Evolutionary conservation across 768 basidiomycete species (phyloP).

Genomic region (Termitomyces sp.): DNA sequence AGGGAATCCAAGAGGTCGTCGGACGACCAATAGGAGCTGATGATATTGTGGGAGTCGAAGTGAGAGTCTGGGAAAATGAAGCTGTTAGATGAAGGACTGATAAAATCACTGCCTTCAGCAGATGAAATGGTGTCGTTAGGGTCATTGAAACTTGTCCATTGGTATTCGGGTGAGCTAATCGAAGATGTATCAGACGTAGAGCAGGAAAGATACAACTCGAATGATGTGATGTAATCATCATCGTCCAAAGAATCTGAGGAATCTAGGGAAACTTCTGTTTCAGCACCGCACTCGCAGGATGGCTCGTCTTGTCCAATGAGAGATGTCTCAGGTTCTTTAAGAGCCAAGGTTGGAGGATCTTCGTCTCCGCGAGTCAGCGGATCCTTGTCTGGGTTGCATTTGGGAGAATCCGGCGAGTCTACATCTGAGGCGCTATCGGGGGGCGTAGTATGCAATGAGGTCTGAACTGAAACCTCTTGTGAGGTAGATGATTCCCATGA

Average conservation of each 20-base stretch:
- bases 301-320: constrained; percentile 7
- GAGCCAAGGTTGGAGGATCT: background rate
- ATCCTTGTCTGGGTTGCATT: constrained; percentile 11
- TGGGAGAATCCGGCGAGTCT: constrained; percentile 17
- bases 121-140: constrained; percentile 16
- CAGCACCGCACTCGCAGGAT: constrained; percentile 7
- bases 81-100: constrained; percentile 21
- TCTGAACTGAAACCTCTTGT: constrained; percentile 6
- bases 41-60: constrained; percentile 16
- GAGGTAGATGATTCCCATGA: constrained; percentile 13
- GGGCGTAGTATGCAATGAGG: background rate
- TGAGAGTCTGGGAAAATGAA: constrained; percentile 16
- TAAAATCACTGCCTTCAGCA: constrained; percentile 22
- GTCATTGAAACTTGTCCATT: constrained; percentile 12
- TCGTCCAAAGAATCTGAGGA: constrained; percentile 7
- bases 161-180: constrained; percentile 20
- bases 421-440: constrained; percentile 17
- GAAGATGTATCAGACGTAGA: constrained; percentile 35
- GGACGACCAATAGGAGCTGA: constrained; percentile 18
- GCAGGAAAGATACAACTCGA: constrained; percentile 35
- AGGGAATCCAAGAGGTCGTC: constrained; percentile 13
- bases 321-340: background rate
- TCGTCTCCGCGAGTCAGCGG: background rate
- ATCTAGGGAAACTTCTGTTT: constrained; percentile 15
- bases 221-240: constrained; percentile 15